A percentile compares a stretch with the other conserved stretches of the same genome.
Evolutionary conservation across 495 filamentous ascomycete species (phyloP).

Genomic region (Chaetomium fimeti): DNA sequence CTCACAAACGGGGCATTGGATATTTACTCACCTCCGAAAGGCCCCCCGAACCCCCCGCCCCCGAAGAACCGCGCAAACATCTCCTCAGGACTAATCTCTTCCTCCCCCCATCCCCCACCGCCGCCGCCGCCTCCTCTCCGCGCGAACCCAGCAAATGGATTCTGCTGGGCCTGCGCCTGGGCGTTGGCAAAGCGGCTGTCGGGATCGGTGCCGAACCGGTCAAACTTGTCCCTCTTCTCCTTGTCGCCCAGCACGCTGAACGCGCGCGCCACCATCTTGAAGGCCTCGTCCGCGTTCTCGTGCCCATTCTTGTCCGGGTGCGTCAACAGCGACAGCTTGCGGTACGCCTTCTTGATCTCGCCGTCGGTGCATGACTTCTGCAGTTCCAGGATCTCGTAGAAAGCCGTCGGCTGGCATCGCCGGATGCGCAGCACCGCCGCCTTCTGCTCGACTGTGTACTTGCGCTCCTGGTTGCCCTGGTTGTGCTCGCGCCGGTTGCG

Average conservation of each 20-base stretch:
- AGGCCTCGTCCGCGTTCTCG: constrained; percentile 92
- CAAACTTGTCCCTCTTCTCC: constrained; percentile 85
- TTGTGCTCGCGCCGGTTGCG: constrained; percentile 76
- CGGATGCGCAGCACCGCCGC: constrained; percentile 83
- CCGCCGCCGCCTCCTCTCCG: constrained; percentile 48
- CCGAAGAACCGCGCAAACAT: constrained; percentile 95
- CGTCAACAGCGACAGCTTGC: constrained; percentile 81
- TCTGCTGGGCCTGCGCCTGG: constrained; percentile 53
- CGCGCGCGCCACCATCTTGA: constrained; percentile 93
- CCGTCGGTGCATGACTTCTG: constrained; percentile 63
- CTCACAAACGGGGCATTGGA: neutral
- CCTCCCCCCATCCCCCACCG: constrained; percentile 60
- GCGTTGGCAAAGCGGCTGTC: constrained; percentile 75
- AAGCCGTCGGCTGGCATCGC: constrained; percentile 77
- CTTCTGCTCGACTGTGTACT: constrained; percentile 87
- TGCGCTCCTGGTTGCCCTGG: constrained; percentile 88
- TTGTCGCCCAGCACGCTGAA: constrained; percentile 91
- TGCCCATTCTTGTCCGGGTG: constrained; percentile 99
- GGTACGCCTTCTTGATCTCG: constrained; percentile 93
- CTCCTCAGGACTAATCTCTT: constrained; percentile 94
- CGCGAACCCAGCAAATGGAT: constrained; percentile 75
- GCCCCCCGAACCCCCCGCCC: constrained; percentile 63
- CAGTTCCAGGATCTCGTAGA: constrained; percentile 81
- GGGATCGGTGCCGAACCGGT: constrained; percentile 86
- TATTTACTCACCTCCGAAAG: constrained; percentile 40